Evolutionary conservation across 2,329 filamentous ascomycete genomes (phyloP), one percentile per base, ranked within the genome.

Genomic region (Xylaria multiplex): DNA sequence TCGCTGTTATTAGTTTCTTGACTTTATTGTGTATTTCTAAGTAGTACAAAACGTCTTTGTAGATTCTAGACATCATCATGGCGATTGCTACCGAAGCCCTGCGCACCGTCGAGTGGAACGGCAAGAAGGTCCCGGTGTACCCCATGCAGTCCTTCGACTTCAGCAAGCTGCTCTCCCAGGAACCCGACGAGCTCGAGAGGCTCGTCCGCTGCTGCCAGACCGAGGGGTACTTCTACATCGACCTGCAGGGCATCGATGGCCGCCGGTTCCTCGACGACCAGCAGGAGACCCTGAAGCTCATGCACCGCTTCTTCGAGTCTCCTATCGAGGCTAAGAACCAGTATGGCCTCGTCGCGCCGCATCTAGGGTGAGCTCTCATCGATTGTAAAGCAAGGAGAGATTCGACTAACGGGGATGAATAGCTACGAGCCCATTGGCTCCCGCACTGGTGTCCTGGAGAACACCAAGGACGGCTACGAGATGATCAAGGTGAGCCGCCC

Each of bases 241-340:
- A 87, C 72, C 79, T 87, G 9, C 72, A 82, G 68, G 79, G 79
- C 67, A 83, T 86, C 65, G 84, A 86, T 70, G 84, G 84, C 68
- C 82, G 83, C 65, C 76, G 84, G 53, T 81, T 85, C 76, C 79
- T 86, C 63, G 79, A 81, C 42, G 84, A 87, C 74, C 80, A 85
- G 68, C 79, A 86, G 73, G 80, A 84, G 69, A 82, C 81, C 2
- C 79, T 86, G 35, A 79, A 81, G 67, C 80, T 86, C 46, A 87
- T 87, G 85, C 77, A 85, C 73, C 81, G 82, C 59, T 87, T 86
- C 79, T 87, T 87, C 68, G 81, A 81, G 37, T 75, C 81, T 0
- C 83, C 84, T 0, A 74, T 86, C 16, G 84, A 86, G 76, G 80
- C 78, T 48, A 87, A 87, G 82, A 87, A 86, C 72, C 81, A 87